A percentile compares a stretch with the other conserved stretches of the same genome.
Conservation (phyloP, 495 filamentous ascomycete genomes). For the Aspergillus taichungensis region DNA sequence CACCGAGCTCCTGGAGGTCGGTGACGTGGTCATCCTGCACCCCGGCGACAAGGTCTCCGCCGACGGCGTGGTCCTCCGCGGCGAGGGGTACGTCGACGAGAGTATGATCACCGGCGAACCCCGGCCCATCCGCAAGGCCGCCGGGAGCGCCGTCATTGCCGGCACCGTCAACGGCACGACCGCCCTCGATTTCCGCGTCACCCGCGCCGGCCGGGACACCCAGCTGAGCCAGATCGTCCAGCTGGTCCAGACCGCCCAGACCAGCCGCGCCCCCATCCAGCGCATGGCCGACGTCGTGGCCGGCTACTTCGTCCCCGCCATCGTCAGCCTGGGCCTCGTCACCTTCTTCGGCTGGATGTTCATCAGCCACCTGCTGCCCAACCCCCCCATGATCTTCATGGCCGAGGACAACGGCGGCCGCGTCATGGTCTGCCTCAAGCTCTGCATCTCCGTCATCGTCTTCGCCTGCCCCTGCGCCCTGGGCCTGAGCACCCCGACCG, state of each 20-base stretch:
- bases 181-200: conserved; percentile 86
- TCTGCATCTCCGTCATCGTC: conserved; percentile 98
- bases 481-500: conserved; percentile 88
- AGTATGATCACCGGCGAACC: conserved; percentile 98
- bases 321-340: conserved; percentile 70
- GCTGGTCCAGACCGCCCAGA: conserved; percentile 93
- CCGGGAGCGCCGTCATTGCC: conserved; percentile 74
- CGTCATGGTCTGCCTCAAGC: conserved; percentile 92
- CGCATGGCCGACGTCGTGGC: conserved; percentile 84
- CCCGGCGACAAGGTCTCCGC: conserved; percentile 96
- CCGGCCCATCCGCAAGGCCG: conserved; percentile 81
- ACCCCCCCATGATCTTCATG: conserved; percentile 87
- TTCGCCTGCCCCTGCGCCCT: conserved; percentile 97
- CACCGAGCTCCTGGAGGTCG: conserved; percentile 90
- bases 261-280: conserved; percentile 89
- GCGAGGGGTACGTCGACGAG: conserved; percentile 91
- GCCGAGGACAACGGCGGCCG: conserved; percentile 72
- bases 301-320: conserved; percentile 88
- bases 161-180: conserved; percentile 95
- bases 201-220: conserved; percentile 85
- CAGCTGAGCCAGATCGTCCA: conserved; percentile 97
- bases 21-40: conserved; percentile 84
- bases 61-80: conserved; percentile 77
- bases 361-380: conserved; percentile 71
- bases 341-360: conserved; percentile 96